Evolutionary conservation across 2,329 filamentous ascomycete species (phyloP), one percentile per base, ranked within the genome.

Genomic region (Huntiella omanensis): DNA sequence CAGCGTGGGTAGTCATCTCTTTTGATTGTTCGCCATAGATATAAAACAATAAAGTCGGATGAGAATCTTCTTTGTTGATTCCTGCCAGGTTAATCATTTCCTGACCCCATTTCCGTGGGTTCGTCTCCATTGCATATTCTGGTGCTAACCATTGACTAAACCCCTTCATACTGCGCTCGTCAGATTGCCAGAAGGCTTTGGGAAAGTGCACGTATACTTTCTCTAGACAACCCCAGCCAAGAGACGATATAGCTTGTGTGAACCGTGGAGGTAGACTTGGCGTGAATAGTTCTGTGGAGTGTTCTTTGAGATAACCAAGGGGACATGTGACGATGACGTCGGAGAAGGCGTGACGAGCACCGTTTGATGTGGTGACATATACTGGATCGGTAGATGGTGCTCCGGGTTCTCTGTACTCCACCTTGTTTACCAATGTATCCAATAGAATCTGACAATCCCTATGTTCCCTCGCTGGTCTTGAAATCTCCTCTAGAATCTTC

Each of bases 41-140:
- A 64, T 86, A 94, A 69, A 93, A 94, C 19, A 94, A 71, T 3
- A 94, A 69, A 0, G 84, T 92, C 5, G 86, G 81, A 50, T 93
- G 85, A 0, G 78, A 70, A 43, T 65, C 67, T 2, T 17, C 5
- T 0, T 56, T 54, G 0, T 73, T 68, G 2, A 92, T 67, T 2
- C 78, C 75, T 37, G 80, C 77, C 16, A 94, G 70, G 49, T 88
- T 86, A 49, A 92, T 68, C 45, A 76, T 72, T 62, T 88, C 80
- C 59, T 84, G 80, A 51, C 77, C 74, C 83, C 83, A 91, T 50
- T 67, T 61, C 4, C 68, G 54, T 1, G 75, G 71, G 53, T 81
- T 80, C 1, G 74, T 71, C 43, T 70, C 62, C 0, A 64, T 51
- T 0, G 77, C 70, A 58, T 93, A 92, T 2, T 57, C 60, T 2